Conservation (phyloP, 352 stramenopile species). For the Phytophthora fragariaefolia region DNA sequence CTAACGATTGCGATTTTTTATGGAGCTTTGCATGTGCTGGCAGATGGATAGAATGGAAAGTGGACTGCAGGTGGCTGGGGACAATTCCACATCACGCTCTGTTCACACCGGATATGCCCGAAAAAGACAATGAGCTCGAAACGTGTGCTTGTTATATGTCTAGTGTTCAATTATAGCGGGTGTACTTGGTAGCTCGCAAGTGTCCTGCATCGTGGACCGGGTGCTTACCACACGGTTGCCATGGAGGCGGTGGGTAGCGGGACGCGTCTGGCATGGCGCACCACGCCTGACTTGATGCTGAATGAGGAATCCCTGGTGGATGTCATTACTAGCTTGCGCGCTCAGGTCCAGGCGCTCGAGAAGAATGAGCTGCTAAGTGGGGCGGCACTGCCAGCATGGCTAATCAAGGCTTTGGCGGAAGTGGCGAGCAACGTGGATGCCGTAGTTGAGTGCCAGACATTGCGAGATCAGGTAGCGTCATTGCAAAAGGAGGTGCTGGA, state of each 20-base stretch:
- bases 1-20: background rate
- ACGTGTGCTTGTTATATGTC: background rate
- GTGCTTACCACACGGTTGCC: background rate
- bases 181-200: background rate
- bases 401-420: conserved; percentile 75
- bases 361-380: conserved; percentile 82
- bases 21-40: background rate
- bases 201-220: background rate
- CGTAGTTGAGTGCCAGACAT: conserved; percentile 78
- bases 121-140: conserved; percentile 1
- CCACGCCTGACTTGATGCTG: conserved; percentile 72
- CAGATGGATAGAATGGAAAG: background rate
- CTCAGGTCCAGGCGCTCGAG: conserved; percentile 72
- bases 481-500: conserved; percentile 84
- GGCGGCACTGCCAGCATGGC: conserved; percentile 67
- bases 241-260: conserved; percentile 47
- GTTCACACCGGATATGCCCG: too few relatives aligned
- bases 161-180: background rate
- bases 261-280: conserved; percentile 66
- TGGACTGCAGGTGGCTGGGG: background rate
- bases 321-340: conserved; percentile 71
- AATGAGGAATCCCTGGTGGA: conserved; percentile 85
- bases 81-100: background rate
- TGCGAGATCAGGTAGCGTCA: conserved; percentile 76
- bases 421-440: conserved; percentile 84